Base-by-base conservation (phyloP, 1,284 basidiomycete species). In the Rhodotorula sp. region DNA sequence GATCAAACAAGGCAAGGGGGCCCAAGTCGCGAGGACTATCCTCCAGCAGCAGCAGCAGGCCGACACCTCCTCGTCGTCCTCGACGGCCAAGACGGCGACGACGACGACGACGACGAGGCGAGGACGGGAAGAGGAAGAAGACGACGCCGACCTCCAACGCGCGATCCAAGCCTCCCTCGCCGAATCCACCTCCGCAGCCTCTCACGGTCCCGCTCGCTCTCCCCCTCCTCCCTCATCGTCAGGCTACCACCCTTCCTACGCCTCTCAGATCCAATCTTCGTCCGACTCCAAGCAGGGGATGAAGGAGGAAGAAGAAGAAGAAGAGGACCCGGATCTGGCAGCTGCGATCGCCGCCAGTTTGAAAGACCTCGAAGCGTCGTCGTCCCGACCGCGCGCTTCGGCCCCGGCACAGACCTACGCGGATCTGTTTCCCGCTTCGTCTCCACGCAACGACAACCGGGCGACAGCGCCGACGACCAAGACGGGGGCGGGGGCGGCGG, bases 281-380 rank as follows among this genome's bases (percentile, higher is more conserved):
- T n/a, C 83, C 81, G 90, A 47, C 84, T 84, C 66, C 80, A 79
- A 43, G 48, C 5, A 8, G 47, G 83, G 38, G 65, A 79, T 14
- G 48, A 14, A 8, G 47, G 83, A 47, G 65, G 54, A 34, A 34
- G 28, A 79, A 62, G 82, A 87, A 19, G 92, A 93, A 31, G 93
- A 95, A 60, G 91, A 97, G 31, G 95, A 99, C 80, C 91, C 92
- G 16, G 93, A 99, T 76, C 84, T 99, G 31, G 88, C 86, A 66
- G 91, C 95, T 19, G 97, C 97, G 0, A 99, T 99, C 69, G 95
- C 97, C 79, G 97, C 97, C 0, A 94, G 91, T 79, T 81, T 99
- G 75, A 86, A 89, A 18, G 97, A 99, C 78, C 89, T 89, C 43
- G 89, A 87, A 71, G 88, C 89, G 14, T 89, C 90, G 3, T 67